These are phyloP conservation scores for Cochlearia excelsa DNA, from an alignment of 345 rosid genomes.

Conservation along the genomic window DNA sequence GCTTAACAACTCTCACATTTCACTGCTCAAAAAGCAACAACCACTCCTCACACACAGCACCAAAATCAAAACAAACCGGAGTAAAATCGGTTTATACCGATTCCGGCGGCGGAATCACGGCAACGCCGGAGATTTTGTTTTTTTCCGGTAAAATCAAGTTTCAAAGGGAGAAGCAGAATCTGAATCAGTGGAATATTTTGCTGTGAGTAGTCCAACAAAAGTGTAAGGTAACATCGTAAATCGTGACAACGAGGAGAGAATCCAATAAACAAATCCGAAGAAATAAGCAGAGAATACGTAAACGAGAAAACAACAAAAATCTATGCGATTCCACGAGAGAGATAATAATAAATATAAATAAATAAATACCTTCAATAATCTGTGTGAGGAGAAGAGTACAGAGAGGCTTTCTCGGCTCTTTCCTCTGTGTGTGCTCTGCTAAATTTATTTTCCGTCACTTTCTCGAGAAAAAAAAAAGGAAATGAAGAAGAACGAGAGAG, in stretches of 20 bases:
- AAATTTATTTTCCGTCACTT: constrained; percentile 26
- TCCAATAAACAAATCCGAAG: constrained; percentile 32
- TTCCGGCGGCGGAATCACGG: not conserved
- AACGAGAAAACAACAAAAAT: constrained; percentile 19
- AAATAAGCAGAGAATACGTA: not conserved
- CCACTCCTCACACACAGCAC: constrained; percentile 5
- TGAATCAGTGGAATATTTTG: constrained; percentile 7
- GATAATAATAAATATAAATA: not conserved
- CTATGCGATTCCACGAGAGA: constrained; percentile 14
- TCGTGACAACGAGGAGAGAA: constrained; percentile 23
- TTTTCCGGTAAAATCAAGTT: constrained; percentile 15
- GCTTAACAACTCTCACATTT: constrained; percentile 13
- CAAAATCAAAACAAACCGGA: constrained; percentile 12
- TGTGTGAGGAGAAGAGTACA: constrained; percentile 8
- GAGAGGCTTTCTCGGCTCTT: constrained; percentile 24
- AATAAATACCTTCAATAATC: constrained; percentile 8
- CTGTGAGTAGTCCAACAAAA: constrained; percentile 16
- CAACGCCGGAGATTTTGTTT: not conserved
- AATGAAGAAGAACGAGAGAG: not conserved
- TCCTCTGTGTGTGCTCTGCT: constrained; percentile 14
- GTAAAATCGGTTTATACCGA: constrained; percentile 4
- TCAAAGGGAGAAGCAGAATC: constrained; percentile 27
- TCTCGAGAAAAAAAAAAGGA: constrained; percentile 16
- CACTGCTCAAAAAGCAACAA: constrained; percentile 22
- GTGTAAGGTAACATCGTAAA: constrained; percentile 27